phyloP scores from a whole-genome alignment of 2,329 filamentous ascomycete species.

The Penicillium sp. region DNA sequence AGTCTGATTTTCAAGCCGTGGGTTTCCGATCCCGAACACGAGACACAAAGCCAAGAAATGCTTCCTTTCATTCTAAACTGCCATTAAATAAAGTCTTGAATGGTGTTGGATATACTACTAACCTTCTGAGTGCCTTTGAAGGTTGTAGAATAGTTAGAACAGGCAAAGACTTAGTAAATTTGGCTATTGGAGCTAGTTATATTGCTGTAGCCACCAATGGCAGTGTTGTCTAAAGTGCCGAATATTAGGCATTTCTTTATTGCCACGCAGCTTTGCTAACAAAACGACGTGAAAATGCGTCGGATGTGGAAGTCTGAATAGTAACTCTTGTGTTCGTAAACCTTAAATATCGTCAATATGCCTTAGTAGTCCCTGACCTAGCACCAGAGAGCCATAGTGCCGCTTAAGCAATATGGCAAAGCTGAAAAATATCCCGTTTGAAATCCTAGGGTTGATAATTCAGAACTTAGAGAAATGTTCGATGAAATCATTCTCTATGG shows the following conservation, averaged over 20 bases:
- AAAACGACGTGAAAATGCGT: too few relatives aligned
- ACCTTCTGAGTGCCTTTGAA: too few relatives aligned
- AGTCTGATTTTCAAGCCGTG: neutral
- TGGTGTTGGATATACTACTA: too few relatives aligned
- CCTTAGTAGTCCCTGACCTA: neutral
- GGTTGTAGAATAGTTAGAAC: too few relatives aligned
- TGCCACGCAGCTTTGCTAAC: too few relatives aligned
- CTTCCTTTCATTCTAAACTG: neutral
- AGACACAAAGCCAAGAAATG: neutral
- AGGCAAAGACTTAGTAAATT: too few relatives aligned
- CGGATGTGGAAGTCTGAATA: too few relatives aligned
- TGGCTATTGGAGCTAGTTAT: too few relatives aligned
- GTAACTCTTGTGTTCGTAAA: too few relatives aligned
- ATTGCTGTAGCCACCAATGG: too few relatives aligned
- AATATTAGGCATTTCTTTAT: too few relatives aligned
- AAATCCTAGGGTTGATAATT: neutral
- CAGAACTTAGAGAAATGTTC: neutral
- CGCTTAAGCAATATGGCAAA: neutral
- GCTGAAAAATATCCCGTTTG: neutral
- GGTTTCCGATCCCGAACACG: neutral
- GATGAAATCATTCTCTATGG: neutral
- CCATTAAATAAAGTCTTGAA: neutral
- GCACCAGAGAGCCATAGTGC: neutral
- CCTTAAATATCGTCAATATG: neutral
- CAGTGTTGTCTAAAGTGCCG: too few relatives aligned